These are phyloP conservation scores for Platanus orientalis DNA, from an alignment of 164 flowering plant genomes.

Conservation along the genomic window DNA sequence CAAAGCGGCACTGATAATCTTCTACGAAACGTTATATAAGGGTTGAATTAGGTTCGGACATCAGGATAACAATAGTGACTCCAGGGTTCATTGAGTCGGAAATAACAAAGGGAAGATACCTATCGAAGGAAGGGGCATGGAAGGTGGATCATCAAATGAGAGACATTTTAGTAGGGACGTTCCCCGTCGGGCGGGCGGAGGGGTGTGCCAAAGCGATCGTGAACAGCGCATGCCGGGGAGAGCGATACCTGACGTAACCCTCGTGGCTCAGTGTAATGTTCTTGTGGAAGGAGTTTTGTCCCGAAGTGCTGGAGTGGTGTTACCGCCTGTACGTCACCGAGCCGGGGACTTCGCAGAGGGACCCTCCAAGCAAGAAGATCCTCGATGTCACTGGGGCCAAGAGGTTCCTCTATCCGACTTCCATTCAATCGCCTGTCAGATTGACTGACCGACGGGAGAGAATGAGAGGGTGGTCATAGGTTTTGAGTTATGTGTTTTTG, in stretches of 20 bases:
- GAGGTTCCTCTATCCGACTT: slow-evolving; percentile 18
- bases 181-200: slow-evolving; percentile 29
- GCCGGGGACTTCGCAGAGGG: slow-evolving; percentile 15
- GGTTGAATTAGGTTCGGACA: slow-evolving; percentile 41
- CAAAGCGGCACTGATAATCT: slow-evolving; percentile 45
- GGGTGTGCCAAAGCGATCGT: slow-evolving; percentile 37
- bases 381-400: slow-evolving; percentile 28
- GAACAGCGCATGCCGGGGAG: too few species aligned
- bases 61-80: slow-evolving; percentile 44
- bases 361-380: slow-evolving; percentile 34
- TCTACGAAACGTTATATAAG: slow-evolving; percentile 34
- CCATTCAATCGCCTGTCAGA: slow-evolving; percentile 16
- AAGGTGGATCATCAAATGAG: slow-evolving; percentile 33
- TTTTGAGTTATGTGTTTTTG: too few species aligned
- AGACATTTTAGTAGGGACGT: slow-evolving; percentile 36
- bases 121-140: slow-evolving; percentile 28
- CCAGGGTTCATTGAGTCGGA: slow-evolving; percentile 60
- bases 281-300: slow-evolving; percentile 22
- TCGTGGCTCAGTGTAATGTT: slow-evolving; percentile 17
- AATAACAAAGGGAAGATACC: slow-evolving; percentile 42
- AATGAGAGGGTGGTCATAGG: too few species aligned
- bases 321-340: slow-evolving; percentile 15
- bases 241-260: slow-evolving; percentile 35
- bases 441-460: too few species aligned
- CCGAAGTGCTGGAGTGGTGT: slow-evolving; percentile 37